phyloP scores from a whole-genome alignment of 345 rosid species.

The Durio zibethinus region DNA sequence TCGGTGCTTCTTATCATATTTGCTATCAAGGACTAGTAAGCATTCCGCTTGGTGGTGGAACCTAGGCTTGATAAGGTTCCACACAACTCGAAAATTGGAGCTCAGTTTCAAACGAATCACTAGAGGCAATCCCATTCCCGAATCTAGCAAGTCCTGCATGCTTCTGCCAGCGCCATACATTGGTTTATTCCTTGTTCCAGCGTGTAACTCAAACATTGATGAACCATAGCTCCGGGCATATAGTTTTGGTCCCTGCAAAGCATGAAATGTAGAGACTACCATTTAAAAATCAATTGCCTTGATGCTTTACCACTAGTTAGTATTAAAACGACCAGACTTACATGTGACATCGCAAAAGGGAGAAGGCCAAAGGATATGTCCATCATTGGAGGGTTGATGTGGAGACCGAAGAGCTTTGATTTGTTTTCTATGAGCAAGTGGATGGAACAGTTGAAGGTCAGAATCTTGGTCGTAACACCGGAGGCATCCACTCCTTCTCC shows the following conservation, averaged over 20 bases:
- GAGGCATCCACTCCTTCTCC: slow-evolving; percentile 75
- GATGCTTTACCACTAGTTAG: neutral
- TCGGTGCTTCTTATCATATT: slow-evolving; percentile 32
- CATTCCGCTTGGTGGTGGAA: slow-evolving; percentile 55
- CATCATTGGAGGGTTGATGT: slow-evolving; percentile 54
- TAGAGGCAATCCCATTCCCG: slow-evolving; percentile 63
- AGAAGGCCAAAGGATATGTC: slow-evolving; percentile 57
- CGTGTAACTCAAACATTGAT: slow-evolving; percentile 36
- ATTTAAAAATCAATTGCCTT: too few relatives aligned
- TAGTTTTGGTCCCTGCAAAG: slow-evolving; percentile 46
- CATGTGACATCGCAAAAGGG: slow-evolving; percentile 55
- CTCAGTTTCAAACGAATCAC: slow-evolving; percentile 35
- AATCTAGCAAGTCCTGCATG: slow-evolving; percentile 73
- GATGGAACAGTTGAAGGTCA: slow-evolving; percentile 64
- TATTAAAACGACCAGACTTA: slow-evolving; percentile 21
- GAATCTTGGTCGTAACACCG: slow-evolving; percentile 69
- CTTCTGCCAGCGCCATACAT: slow-evolving; percentile 87
- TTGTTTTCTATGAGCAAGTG: slow-evolving; percentile 59
- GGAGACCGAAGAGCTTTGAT: slow-evolving; percentile 76
- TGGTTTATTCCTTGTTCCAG: slow-evolving; percentile 60
- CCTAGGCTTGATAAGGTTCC: slow-evolving; percentile 51
- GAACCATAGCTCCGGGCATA: slow-evolving; percentile 44
- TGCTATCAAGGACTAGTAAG: slow-evolving; percentile 33
- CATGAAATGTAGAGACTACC: neutral
- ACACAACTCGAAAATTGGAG: slow-evolving; percentile 52